Evolutionary conservation across 2,329 filamentous ascomycete species (phyloP), one percentile per base, ranked within the genome.

Genomic region (Trichophyton rubrum): DNA sequence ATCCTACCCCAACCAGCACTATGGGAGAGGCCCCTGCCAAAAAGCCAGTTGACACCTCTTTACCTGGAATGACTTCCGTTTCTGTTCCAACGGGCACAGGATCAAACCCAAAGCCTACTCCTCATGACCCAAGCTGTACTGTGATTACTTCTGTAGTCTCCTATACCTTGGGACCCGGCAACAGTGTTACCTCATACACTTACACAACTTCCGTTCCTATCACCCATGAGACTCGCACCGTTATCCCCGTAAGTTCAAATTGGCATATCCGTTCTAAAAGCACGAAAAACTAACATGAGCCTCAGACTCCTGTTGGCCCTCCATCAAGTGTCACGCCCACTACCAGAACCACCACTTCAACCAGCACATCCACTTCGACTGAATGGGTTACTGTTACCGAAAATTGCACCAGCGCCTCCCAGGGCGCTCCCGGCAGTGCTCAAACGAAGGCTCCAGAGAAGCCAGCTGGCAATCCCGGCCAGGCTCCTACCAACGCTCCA

Each of bases 81-180:
- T 7, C 20, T 22, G 43, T 55, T 45, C 58, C 58, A 6, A 59
- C n/a, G 22, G 58, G 58, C 24, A 59, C 56, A 9, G 56, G 56
- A 59, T n/a, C 38, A 9, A 43, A 27, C 20, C 56, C 56, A 9
- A 41, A 47, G 41, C 27, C 38, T 9, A 27, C 33, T 59, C 9
- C 33, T 59, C 9, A 13, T 35, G 24, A n/a, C 17, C 24, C 66
- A 27, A 61, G 65, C 33, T 69, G 69, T 61, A 49, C 72, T 62
- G 49, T 15, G 22, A 24, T 53, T 13, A 53, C 49, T 11, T 53
- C 49, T 11, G 72, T 69, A 35, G 43, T 76, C 47, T 74, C 73
- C 56, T 75, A 75, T 69, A 76, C 73, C n/a, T 59, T 73, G 35
- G 71, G 73, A 45, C 67, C 67, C 22, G 69, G 70, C 3, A 24